phyloP scores from a whole-genome alignment of 805 yeast species.

The Dipodascopsis uninucleata region DNA sequence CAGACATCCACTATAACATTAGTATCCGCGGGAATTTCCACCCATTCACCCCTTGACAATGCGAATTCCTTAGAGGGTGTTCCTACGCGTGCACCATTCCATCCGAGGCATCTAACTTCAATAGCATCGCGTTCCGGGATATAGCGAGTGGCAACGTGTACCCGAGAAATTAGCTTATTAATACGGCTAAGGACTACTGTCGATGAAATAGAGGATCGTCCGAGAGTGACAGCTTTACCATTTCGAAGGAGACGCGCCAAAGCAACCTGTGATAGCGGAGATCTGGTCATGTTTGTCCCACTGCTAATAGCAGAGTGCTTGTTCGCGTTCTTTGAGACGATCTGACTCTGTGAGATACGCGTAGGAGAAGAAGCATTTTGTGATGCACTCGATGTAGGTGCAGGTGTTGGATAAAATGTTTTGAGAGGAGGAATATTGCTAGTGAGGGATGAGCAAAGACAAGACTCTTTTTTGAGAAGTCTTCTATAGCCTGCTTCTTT shows the following conservation, averaged over 20 bases:
- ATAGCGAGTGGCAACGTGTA: constrained; percentile 55
- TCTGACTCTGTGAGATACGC: constrained; percentile 1
- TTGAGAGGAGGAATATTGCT: constrained; percentile 36
- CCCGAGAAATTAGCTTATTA: constrained; percentile 60
- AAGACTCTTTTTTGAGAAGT: too few species aligned
- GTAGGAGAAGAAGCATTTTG: constrained; percentile 16
- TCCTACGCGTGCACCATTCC: constrained; percentile 70
- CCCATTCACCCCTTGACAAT: constrained; percentile 59
- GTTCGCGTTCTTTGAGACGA: constrained; percentile 1
- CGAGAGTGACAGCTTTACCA: constrained; percentile 47
- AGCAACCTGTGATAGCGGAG: constrained; percentile 41
- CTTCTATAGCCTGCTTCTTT: too few species aligned
- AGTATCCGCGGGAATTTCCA: constrained; percentile 58
- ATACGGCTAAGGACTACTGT: constrained; percentile 48
- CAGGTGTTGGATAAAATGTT: constrained; percentile 34
- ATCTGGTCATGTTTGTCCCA: constrained; percentile 28
- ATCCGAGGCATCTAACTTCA: constrained; percentile 67
- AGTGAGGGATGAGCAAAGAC: too few species aligned
- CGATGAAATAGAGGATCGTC: constrained; percentile 65
- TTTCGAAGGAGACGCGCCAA: constrained; percentile 42
- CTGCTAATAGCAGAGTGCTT: not conserved
- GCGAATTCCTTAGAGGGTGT: constrained; percentile 50
- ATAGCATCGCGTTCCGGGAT: constrained; percentile 41
- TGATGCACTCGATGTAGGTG: constrained; percentile 30
- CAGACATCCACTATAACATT: constrained; percentile 68